Base-by-base conservation (phyloP, 2,329 filamentous ascomycete species). In the Alternaria angustiovoidea region DNA sequence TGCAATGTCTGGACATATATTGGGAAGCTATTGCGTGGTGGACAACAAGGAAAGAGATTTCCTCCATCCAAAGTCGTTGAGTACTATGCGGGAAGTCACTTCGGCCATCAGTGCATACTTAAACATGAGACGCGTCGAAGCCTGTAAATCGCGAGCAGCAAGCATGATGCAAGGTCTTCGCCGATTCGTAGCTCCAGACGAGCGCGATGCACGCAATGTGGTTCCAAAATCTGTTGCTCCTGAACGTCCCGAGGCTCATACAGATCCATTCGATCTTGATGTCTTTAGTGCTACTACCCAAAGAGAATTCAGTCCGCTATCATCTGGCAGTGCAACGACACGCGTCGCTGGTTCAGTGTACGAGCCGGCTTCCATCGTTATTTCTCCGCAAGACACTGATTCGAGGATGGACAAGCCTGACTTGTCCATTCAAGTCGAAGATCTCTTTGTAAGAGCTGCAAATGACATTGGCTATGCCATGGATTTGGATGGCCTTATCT, bases 21-120 rank as follows among this genome's bases (percentile, higher is more conserved):
- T 64, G 42, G 61, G 61, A 30, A 61, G 58, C 24, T 64, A 64
- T 7, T 64, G 61, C 44, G 54, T 61, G 2, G 58, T 64, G 7
- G 61, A 64, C 46, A 38, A 56, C 36, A 58, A 61, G 36, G 32
- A 48, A 32, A 47, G 46, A 41, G 58, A 58, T 22, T 61, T 61
- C 14, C n/a, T 58, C 26, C 30, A 51, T 30, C 61, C 61, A n/a
- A 38, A 49, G 24, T 36, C 54, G n/a, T 22, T 62, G 44, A n/a
- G 30, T 14, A 42, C 32, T 20, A 24, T 62, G 6, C 55, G 55
- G 16, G 61, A 63, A 43, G 44, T 54, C 26, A 51, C 54, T 44
- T 36, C 44, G 7, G 57, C 61, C 24, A 63, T 63, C 39, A 57
- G 44, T 39, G 49, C 53, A 28, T 63, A 63, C 30, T 41, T 63